Percentiles rank a stretch among this genome's conserved stretches.
Evolutionary conservation across 495 filamentous ascomycete species (phyloP).

Genomic region (Haplographium delicatum): DNA sequence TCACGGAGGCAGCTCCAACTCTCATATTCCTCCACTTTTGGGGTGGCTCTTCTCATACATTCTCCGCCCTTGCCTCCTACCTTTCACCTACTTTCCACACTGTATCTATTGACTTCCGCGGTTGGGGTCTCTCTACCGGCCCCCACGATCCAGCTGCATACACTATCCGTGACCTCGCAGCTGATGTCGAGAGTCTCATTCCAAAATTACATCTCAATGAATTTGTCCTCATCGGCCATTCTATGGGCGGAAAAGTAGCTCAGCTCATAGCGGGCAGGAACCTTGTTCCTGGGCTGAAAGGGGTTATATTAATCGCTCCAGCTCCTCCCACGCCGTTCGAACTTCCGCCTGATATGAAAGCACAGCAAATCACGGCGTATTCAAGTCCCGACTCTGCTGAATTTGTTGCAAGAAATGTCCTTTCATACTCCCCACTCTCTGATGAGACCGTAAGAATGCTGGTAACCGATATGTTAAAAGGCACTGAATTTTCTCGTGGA

Average conservation of each 20-base stretch:
- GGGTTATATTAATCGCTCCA: constrained; percentile 34
- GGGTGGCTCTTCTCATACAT: constrained; percentile 39
- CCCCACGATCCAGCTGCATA: constrained; percentile 24
- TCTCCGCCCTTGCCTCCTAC: constrained; percentile 27
- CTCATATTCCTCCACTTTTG: constrained; percentile 41
- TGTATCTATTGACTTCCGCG: constrained; percentile 32
- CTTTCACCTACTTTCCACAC: constrained; percentile 24
- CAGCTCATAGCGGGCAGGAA: constrained; percentile 25
- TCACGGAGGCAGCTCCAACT: neutral
- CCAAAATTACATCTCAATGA: constrained; percentile 14
- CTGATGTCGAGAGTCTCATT: constrained; percentile 29
- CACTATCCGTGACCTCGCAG: constrained; percentile 27
- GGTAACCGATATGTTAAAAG: constrained; percentile 29
- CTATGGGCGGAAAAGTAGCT: constrained; percentile 41
- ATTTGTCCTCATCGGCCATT: constrained; percentile 36
- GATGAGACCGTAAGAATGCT: constrained; percentile 25
- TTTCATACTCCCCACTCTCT: constrained; percentile 25
- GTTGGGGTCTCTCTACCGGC: constrained; percentile 37
- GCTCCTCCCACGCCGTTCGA: constrained; percentile 31
- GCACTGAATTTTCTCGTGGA: constrained; percentile 29
- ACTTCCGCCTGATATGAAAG: constrained; percentile 33
- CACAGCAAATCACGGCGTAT: constrained; percentile 34
- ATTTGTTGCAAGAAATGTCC: constrained; percentile 33
- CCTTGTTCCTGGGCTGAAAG: constrained; percentile 22
- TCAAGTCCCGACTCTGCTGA: constrained; percentile 26